Evolutionary conservation across 495 filamentous ascomycete genomes (phyloP).

Genomic region (Zalerion maritima): DNA sequence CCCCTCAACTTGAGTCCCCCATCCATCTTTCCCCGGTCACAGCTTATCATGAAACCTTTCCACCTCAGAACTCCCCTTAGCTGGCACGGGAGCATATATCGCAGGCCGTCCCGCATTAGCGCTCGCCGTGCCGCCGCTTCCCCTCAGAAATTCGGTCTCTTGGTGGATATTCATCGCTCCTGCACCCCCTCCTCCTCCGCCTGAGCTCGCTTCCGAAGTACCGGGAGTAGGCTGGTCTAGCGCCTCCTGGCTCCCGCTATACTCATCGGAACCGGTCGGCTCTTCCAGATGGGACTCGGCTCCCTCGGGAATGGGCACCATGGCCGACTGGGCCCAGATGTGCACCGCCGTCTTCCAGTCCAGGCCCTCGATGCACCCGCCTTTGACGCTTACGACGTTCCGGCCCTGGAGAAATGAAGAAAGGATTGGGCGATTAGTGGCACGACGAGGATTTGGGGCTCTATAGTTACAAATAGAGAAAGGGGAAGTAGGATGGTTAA

Average conservation of each 20-base stretch:
- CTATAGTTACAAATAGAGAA: neutral
- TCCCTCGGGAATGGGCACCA: conserved; percentile 48
- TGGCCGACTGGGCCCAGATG: conserved; percentile 48
- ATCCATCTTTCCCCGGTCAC: too few relatives aligned
- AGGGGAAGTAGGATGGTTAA: too few relatives aligned
- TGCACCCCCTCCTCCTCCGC: too few relatives aligned
- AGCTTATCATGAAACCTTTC: too few relatives aligned
- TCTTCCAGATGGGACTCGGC: conserved; percentile 32
- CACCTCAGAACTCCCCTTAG: too few relatives aligned
- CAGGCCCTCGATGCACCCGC: conserved; percentile 43
- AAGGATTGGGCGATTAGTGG: conserved; percentile 3
- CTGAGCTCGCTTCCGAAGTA: too few relatives aligned
- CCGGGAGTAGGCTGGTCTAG: conserved; percentile 28
- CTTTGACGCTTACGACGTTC: conserved; percentile 43
- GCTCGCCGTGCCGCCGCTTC: too few relatives aligned
- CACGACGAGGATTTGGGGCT: neutral
- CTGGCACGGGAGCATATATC: too few relatives aligned
- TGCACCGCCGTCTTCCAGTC: conserved; percentile 42
- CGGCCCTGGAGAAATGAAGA: conserved; percentile 18
- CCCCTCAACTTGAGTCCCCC: too few relatives aligned
- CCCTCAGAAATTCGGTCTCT: too few relatives aligned
- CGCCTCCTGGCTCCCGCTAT: conserved; percentile 19
- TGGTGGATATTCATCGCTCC: too few relatives aligned
- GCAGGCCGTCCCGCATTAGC: too few relatives aligned
- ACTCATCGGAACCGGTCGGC: conserved; percentile 22